These are phyloP conservation scores for Cucurbita moschata DNA, from an alignment of 306 rosid species.

Conservation along the genomic window DNA sequence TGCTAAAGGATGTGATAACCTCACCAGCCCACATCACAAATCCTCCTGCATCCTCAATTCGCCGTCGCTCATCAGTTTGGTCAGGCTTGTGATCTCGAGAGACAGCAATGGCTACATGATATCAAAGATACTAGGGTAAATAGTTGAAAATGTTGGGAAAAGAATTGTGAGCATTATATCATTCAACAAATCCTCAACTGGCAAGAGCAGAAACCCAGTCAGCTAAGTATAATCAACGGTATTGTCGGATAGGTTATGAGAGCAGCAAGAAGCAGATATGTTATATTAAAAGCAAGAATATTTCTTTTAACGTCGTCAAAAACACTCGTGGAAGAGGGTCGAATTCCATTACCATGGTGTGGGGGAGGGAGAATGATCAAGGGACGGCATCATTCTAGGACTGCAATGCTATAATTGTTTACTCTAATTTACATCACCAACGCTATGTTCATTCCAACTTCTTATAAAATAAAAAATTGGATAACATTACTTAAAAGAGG, in stretches of 20 bases:
- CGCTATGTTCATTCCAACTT: background rate
- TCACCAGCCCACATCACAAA: constrained; percentile 97
- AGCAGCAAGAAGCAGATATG: background rate
- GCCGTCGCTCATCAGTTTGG: constrained; percentile 89
- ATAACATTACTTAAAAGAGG: background rate
- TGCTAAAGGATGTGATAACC: background rate
- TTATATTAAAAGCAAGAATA: background rate
- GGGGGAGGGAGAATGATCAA: background rate
- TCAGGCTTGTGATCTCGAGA: constrained; percentile 98
- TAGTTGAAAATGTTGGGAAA: background rate
- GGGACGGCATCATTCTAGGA: background rate
- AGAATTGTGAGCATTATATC: background rate
- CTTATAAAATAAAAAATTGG: background rate
- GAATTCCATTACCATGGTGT: background rate
- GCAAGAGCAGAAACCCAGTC: background rate
- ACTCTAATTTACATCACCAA: no score
- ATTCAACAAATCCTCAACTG: background rate
- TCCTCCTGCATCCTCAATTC: constrained; percentile 92
- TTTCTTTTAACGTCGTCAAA: background rate
- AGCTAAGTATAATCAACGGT: background rate
- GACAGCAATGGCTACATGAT: constrained; percentile 71
- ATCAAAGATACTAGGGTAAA: constrained; percentile 5
- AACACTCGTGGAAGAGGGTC: background rate
- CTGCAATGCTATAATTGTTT: background rate
- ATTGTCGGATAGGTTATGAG: background rate